Conservation (phyloP, 345 rosid species). For the Eucalyptus leucophloia region DNA sequence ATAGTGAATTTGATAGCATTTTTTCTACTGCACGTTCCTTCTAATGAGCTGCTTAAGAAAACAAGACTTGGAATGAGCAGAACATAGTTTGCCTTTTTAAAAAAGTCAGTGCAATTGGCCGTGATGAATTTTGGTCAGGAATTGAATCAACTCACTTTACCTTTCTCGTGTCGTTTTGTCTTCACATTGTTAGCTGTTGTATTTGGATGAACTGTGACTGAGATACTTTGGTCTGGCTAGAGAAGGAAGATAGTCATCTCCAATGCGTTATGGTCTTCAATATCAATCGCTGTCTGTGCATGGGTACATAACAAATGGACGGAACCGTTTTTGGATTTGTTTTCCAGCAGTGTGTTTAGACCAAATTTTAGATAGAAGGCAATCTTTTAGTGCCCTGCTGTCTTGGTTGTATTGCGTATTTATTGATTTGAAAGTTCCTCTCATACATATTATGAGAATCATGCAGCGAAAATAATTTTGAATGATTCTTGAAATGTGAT, state of each 20-base stretch:
- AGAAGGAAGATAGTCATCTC: background rate
- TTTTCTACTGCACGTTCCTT: background rate
- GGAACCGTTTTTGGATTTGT: background rate
- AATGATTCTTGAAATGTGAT: background rate
- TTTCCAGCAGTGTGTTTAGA: background rate
- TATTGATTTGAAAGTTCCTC: background rate
- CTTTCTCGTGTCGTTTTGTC: background rate
- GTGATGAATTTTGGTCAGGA: background rate
- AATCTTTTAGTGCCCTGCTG: background rate
- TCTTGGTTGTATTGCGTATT: background rate
- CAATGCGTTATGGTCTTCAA: background rate
- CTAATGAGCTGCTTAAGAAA: background rate
- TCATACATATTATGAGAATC: background rate
- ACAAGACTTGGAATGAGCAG: background rate
- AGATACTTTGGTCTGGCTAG: background rate
- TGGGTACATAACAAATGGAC: background rate
- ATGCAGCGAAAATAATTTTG: background rate
- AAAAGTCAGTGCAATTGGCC: background rate
- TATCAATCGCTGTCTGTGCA: background rate
- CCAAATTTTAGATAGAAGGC: background rate
- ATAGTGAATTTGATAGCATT: background rate
- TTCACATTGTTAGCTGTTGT: background rate
- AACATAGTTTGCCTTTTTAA: background rate
- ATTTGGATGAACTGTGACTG: background rate
- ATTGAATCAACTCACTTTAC: background rate